These are phyloP conservation scores for Ramaria sp. DNA, from an alignment of 768 basidiomycete genomes.

Conservation along the genomic window DNA sequence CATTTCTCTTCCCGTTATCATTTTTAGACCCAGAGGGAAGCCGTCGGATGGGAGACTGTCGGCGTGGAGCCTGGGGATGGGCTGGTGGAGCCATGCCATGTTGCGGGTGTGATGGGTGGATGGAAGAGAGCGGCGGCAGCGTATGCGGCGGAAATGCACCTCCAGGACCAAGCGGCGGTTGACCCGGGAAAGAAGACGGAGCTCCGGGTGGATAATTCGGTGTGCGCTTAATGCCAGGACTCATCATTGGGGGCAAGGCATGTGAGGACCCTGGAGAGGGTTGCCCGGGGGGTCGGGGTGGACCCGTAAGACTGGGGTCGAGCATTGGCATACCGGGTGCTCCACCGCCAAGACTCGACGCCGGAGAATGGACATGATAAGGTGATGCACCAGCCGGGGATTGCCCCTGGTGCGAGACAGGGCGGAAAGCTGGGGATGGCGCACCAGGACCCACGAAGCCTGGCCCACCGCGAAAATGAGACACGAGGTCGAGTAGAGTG, in stretches of 20 bases:
- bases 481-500: constrained; percentile 70
- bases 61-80: background rate
- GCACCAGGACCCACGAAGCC: constrained; percentile 4
- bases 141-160: background rate
- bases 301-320: background rate
- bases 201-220: background rate
- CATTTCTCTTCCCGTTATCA: constrained; percentile 28
- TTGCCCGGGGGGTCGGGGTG: background rate
- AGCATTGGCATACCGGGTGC: background rate
- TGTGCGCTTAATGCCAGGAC: background rate
- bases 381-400: constrained; percentile 33
- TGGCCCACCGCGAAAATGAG: constrained; percentile 52
- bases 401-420: constrained; percentile 12
- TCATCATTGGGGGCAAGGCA: background rate
- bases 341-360: constrained; percentile 1
- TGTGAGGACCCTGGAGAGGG: background rate
- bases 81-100: background rate
- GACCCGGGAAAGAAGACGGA: background rate
- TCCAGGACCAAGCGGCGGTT: background rate
- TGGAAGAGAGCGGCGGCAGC: background rate
- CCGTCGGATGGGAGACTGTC: background rate
- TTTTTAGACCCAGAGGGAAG: constrained; percentile 2
- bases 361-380: constrained; percentile 7
- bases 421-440: background rate
- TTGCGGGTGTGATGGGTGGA: background rate